These are phyloP conservation scores for Xenoacremonium recifei DNA, from an alignment of 2,329 filamentous ascomycete genomes.

Conservation along the genomic window DNA sequence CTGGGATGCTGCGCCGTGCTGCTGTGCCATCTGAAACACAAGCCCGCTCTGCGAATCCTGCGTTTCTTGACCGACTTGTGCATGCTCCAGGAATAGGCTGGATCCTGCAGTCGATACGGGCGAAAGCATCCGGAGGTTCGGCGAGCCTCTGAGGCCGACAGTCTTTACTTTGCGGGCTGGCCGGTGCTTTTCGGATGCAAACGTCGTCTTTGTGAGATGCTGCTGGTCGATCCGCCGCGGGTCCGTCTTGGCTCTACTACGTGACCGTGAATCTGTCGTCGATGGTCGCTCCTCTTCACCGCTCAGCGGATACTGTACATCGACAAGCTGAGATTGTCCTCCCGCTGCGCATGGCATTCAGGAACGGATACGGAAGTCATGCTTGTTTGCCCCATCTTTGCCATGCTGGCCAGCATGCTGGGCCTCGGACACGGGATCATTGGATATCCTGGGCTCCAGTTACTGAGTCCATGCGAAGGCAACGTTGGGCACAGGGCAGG, in stretches of 20 bases:
- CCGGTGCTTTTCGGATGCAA: slow-evolving; percentile 2
- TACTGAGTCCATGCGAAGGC: neutral
- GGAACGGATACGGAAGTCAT: too few species aligned
- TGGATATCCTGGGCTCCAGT: neutral
- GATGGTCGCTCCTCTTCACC: slow-evolving; percentile 5
- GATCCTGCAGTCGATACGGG: neutral
- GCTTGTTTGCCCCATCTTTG: too few species aligned
- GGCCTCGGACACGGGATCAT: too few species aligned
- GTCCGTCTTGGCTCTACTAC: slow-evolving; percentile 5
- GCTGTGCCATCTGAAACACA: neutral
- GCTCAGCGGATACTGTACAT: neutral
- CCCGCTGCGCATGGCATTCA: too few species aligned
- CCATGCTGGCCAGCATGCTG: too few species aligned
- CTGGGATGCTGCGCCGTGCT: neutral
- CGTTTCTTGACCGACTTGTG: slow-evolving; percentile 7
- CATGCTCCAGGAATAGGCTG: neutral
- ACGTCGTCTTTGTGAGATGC: slow-evolving; percentile 4
- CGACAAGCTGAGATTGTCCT: too few species aligned
- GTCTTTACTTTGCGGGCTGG: neutral
- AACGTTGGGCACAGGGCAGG: slow-evolving; percentile 1
- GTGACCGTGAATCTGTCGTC: neutral
- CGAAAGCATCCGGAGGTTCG: neutral
- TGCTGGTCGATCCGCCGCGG: slow-evolving; percentile 6
- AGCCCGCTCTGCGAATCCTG: slow-evolving; percentile 1
- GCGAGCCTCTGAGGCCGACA: too few species aligned